Conservation (phyloP, 352 stramenopile genomes). For the Globisporangium cederbergense region DNA sequence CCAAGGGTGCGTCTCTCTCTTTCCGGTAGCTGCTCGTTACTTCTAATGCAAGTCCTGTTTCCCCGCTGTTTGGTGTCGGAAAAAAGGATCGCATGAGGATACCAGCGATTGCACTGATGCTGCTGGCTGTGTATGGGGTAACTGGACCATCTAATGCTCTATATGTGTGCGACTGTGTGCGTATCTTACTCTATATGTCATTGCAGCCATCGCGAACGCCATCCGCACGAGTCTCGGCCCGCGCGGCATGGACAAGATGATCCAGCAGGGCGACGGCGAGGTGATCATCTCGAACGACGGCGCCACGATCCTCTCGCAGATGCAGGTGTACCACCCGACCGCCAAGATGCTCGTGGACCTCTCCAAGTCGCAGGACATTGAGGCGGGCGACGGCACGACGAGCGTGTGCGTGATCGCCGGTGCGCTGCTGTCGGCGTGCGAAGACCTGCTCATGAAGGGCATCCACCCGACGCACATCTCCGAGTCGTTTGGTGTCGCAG, state of each 20-base stretch:
- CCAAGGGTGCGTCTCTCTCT: conserved; percentile 82
- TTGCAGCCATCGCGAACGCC: conserved; percentile 94
- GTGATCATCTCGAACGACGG: conserved; percentile 99
- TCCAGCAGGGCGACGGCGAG: conserved; percentile 96
- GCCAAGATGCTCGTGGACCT: conserved; percentile 99
- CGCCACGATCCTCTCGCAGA: conserved; percentile 98
- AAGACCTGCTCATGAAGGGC: conserved; percentile 89
- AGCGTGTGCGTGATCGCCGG: conserved; percentile 98
- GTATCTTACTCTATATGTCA: conserved; percentile 1
- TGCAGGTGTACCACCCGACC: conserved; percentile 98
- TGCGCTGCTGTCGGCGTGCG: conserved; percentile 95
- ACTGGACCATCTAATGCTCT: no score
- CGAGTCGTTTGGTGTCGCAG: conserved; percentile 93
- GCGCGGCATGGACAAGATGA: conserved; percentile 99
- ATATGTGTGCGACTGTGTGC: background rate
- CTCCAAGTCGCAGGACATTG: conserved; percentile 99
- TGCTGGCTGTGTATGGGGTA: background rate
- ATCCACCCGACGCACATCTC: conserved; percentile 99
- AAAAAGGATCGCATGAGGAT: background rate
- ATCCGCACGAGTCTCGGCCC: conserved; percentile 98
- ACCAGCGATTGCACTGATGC: background rate
- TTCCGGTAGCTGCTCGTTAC: background rate
- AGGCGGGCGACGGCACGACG: conserved; percentile 97
- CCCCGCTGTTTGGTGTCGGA: background rate
- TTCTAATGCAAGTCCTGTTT: background rate